These are phyloP conservation scores for Kodamaea fungicola DNA, from an alignment of 1,139 yeast species.

Conservation along the genomic window DNA sequence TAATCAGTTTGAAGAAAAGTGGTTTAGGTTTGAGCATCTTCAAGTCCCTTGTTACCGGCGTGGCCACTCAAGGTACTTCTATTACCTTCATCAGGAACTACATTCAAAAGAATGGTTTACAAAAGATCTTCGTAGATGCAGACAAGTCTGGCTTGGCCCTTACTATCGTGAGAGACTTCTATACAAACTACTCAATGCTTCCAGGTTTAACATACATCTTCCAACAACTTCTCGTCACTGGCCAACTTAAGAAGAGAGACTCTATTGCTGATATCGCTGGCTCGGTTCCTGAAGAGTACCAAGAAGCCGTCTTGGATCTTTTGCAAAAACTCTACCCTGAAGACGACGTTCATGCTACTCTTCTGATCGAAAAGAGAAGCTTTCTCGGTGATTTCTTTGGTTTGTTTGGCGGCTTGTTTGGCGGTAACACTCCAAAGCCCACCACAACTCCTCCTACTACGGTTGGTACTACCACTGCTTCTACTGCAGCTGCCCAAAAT, in stretches of 20 bases:
- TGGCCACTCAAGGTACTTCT: constrained; percentile 21
- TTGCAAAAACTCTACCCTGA: no score
- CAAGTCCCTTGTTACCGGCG: constrained; percentile 20
- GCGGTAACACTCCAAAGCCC: constrained; percentile 1
- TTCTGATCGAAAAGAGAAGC: constrained; percentile 1
- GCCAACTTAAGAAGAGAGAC: constrained; percentile 1
- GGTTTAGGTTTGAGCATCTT: constrained; percentile 24
- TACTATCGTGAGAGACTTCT: constrained; percentile 24
- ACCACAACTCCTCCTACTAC: constrained; percentile 5
- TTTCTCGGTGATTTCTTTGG: constrained; percentile 5
- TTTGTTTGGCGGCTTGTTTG: neutral
- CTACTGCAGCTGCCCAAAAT: constrained; percentile 3
- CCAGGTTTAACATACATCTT: constrained; percentile 20
- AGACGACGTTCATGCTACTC: no score
- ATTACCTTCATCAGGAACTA: constrained; percentile 21
- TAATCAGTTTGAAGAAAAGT: constrained; percentile 24
- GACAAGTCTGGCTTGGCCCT: constrained; percentile 27
- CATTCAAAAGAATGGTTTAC: constrained; percentile 20
- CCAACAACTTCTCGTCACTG: constrained; percentile 4
- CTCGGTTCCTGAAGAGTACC: no score
- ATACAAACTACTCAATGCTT: constrained; percentile 19
- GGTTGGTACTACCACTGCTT: constrained; percentile 1
- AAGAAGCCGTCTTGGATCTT: no score
- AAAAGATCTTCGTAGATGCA: constrained; percentile 19
- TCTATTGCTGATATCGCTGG: neutral